phyloP scores from a whole-genome alignment of 805 yeast species.

The Metschnikowia lochheadii region DNA sequence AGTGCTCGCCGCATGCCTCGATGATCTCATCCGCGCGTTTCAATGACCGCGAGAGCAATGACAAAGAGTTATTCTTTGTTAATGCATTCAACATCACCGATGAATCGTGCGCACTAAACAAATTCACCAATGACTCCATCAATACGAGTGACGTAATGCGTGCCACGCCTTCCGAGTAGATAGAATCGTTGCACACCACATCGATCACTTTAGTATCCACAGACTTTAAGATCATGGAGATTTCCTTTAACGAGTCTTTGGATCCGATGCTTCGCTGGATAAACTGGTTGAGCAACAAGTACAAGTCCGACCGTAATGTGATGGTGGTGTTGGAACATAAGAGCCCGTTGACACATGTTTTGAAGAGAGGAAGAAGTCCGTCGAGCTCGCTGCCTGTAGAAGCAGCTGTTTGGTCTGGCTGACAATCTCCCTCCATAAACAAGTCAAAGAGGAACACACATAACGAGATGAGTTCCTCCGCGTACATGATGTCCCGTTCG shows the following conservation, averaged over 20 bases:
- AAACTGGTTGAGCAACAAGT: constrained; percentile 66
- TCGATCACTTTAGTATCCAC: constrained; percentile 59
- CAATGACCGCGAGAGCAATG: constrained; percentile 61
- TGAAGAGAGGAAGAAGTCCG: constrained; percentile 64
- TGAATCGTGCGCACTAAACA: constrained; percentile 44
- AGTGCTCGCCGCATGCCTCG: constrained; percentile 24
- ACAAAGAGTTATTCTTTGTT: constrained; percentile 60
- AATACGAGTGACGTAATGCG: constrained; percentile 74
- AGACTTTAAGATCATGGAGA: constrained; percentile 53
- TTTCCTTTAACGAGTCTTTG: constrained; percentile 40
- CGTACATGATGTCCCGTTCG: constrained; percentile 58
- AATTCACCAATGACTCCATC: constrained; percentile 60
- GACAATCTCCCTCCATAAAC: constrained; percentile 41
- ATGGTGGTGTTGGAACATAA: constrained; percentile 65
- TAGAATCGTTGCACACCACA: constrained; percentile 70
- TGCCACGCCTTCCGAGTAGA: constrained; percentile 71
- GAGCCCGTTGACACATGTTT: constrained; percentile 71
- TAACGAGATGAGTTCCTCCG: constrained; percentile 73
- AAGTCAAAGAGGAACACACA: constrained; percentile 66
- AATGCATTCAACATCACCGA: constrained; percentile 58
- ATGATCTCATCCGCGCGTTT: constrained; percentile 66
- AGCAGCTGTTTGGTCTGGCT: neutral
- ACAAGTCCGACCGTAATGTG: constrained; percentile 70
- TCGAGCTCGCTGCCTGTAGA: constrained; percentile 19
- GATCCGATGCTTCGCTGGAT: constrained; percentile 47